Base-by-base conservation (phyloP, 2,329 filamentous ascomycete genomes). In the Fusarium xylarioides region DNA sequence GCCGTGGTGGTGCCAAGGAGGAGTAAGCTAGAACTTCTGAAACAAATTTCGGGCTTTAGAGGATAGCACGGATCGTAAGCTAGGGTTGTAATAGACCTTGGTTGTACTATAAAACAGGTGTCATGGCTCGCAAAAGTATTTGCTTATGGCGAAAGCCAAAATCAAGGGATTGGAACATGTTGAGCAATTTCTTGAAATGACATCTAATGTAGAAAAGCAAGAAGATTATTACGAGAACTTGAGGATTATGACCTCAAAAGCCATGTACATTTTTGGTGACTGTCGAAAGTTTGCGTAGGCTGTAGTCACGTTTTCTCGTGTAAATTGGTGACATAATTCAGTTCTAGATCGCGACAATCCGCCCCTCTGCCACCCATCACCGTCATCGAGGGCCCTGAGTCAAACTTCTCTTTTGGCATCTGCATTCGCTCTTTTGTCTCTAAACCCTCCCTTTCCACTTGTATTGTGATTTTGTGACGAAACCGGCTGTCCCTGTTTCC, bases 1-100 rank as follows among this genome's bases (percentile, higher is more conserved):
- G 92, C 71, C 88, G 90, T 70, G 91, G 91, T 65, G 91, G 91
- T 79, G 90, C 85, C 78, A 93, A 93, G 89, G 91, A 93, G 82
- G 91, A 93, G 85, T 93, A 91, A 80, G 79, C 14, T 37, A 21
- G 55, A 38, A 37, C 16, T 19, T 32, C 40, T 46, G 47, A 44
- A 44, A 68, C 43, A 56, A 73, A 58, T 66, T 57, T 63, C 47
- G 37, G 43, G 32, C 16, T 38, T 63, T 15, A 18, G 34, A 40
- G 42, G 32, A 44, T 63, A 30, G 59, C 57, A 37, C 44, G 63
- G 61, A 23, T 62, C 59, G 57, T 69, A 63, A 61, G 43, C 46
- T 42, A 62, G 52, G 65, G 50, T 34, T 59, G 34, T 28, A 57
- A 58, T 70, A 66, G 66, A 68, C 69, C 63, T 65, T 53, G 46